Evolutionary conservation across 345 rosid genomes (phyloP).

Genomic region (Linum lewisii): DNA sequence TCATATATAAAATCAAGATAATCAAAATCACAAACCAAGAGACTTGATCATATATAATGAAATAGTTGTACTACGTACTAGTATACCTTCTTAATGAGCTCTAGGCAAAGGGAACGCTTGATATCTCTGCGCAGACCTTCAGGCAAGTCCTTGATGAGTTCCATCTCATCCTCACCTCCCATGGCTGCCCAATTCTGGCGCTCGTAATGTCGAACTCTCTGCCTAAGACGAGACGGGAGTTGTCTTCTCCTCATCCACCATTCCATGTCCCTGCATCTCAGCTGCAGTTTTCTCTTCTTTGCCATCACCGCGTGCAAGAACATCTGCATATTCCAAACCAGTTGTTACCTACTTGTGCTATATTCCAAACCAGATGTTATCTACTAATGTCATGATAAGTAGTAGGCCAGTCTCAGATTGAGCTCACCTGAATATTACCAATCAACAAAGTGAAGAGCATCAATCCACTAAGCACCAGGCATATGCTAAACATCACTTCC

Average conservation of each 20-base stretch:
- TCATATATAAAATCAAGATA: neutral
- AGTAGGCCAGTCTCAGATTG: no score
- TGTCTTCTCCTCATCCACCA: conserved; percentile 97
- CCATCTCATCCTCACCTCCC: conserved; percentile 78
- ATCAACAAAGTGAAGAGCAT: conserved; percentile 73
- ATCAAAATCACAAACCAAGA: neutral
- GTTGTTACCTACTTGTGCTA: no score
- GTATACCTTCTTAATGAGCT: conserved; percentile 72
- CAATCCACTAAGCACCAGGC: conserved; percentile 65
- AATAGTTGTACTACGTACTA: no score
- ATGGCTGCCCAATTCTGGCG: conserved; percentile 56
- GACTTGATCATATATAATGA: neutral
- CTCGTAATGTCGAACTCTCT: conserved; percentile 70
- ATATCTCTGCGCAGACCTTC: conserved; percentile 84
- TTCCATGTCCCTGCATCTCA: conserved; percentile 68
- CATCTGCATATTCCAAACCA: conserved; percentile 35
- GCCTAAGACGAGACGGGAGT: conserved; percentile 63
- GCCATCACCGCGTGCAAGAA: conserved; percentile 67
- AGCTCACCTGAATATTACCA: conserved; percentile 74
- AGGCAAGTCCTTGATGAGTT: conserved; percentile 63
- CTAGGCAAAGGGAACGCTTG: conserved; percentile 73
- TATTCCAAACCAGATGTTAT: no score
- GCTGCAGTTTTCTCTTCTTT: conserved; percentile 69
- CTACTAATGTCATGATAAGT: no score
- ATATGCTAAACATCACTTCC: conserved; percentile 70